Percentiles rank a stretch among this genome's conserved stretches.
Conservation (phyloP, 139 green algal genomes). For the Marvania coccoides region DNA sequence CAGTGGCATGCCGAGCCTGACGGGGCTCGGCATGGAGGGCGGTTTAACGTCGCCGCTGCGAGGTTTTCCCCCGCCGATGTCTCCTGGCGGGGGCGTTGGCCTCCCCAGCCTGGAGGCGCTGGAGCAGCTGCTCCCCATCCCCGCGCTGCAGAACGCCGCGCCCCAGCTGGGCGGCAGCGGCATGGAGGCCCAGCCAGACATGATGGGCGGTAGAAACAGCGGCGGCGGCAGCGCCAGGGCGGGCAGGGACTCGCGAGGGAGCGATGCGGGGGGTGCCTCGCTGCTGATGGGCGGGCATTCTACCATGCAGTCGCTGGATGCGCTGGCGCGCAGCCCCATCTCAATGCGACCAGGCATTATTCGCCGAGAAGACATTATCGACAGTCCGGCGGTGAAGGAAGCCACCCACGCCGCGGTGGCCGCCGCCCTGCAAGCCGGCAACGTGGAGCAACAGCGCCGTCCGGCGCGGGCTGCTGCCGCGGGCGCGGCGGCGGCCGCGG, state of each 20-base stretch:
- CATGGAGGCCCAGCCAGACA: too few species aligned
- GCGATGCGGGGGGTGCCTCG: too few species aligned
- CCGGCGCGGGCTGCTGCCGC: conserved; percentile 6
- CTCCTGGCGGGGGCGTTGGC: too few species aligned
- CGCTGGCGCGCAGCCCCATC: not conserved
- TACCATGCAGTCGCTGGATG: not conserved
- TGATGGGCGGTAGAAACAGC: too few species aligned
- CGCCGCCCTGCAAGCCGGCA: conserved; percentile 5
- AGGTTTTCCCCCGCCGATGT: too few species aligned
- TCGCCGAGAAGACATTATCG: not conserved
- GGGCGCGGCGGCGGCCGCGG: conserved; percentile 4
- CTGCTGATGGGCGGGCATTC: too few species aligned
- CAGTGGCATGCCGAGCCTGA: too few species aligned
- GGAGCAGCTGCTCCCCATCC: conserved; percentile 23
- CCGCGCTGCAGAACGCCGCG: not conserved
- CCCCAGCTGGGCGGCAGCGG: not conserved
- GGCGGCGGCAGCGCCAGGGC: not conserved
- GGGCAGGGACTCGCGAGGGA: too few species aligned
- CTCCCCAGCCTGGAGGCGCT: too few species aligned
- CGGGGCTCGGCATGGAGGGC: too few species aligned
- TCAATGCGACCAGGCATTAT: not conserved
- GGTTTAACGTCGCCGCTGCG: too few species aligned
- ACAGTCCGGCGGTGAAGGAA: conserved; percentile 25
- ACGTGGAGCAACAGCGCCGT: not conserved
- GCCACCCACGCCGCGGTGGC: conserved; percentile 15